Evolutionary conservation across 2,329 filamentous ascomycete genomes (phyloP).

Genomic region (Trichophyton rubrum): DNA sequence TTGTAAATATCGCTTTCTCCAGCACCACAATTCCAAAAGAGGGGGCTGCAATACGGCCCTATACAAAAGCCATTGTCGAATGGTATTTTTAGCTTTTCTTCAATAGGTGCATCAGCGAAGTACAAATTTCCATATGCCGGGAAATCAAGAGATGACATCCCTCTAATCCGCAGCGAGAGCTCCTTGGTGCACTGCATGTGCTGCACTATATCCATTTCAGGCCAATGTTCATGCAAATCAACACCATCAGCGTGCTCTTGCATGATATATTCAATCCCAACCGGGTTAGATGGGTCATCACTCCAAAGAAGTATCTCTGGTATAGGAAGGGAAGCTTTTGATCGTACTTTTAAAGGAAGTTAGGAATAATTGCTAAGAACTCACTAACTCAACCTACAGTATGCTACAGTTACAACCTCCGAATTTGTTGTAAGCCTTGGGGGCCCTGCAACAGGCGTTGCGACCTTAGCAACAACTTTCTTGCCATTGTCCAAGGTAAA

Average conservation of each 20-base stretch:
- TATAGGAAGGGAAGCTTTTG: constrained; percentile 13
- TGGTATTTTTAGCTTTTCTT: constrained; percentile 14
- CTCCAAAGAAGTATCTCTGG: constrained; percentile 11
- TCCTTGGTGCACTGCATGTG: constrained; percentile 24
- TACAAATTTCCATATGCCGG: constrained; percentile 31
- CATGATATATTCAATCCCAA: constrained; percentile 26
- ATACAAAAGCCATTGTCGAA: constrained; percentile 24
- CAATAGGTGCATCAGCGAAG: constrained; percentile 20
- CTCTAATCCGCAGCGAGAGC: constrained; percentile 20
- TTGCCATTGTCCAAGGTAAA: constrained; percentile 16
- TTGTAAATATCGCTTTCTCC: constrained; percentile 12
- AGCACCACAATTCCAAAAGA: constrained; percentile 14
- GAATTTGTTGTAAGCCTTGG: constrained; percentile 19
- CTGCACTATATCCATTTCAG: constrained; percentile 22
- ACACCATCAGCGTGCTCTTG: constrained; percentile 23
- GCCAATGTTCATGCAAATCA: constrained; percentile 4
- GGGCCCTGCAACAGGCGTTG: constrained; percentile 12
- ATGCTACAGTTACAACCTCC: constrained; percentile 29
- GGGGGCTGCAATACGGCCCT: constrained; percentile 21
- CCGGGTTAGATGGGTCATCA: constrained; percentile 15
- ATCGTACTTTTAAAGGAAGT: constrained; percentile 6
- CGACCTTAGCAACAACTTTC: constrained; percentile 13
- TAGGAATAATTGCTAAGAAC: constrained; percentile 6
- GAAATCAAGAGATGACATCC: constrained; percentile 25
- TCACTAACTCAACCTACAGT: not conserved